Percentiles rank a stretch among this genome's conserved stretches.
Conservation (phyloP, 495 filamentous ascomycete genomes). For the Jackrogersella minutella region DNA sequence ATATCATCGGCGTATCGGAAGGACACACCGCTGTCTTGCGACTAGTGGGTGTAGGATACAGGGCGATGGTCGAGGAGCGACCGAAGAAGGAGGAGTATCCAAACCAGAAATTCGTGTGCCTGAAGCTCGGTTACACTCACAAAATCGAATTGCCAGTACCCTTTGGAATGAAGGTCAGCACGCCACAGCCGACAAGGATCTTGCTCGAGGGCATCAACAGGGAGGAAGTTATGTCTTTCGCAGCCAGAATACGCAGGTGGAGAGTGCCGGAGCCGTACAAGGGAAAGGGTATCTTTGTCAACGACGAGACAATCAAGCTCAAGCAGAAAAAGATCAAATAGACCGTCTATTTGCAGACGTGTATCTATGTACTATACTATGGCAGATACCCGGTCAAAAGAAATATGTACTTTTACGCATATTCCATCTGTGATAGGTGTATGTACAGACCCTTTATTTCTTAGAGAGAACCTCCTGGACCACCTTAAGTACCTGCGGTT, state of each 20-base stretch:
- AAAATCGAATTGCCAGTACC: constrained; percentile 89
- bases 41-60: constrained; percentile 95
- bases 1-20: constrained; percentile 93
- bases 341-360: constrained; percentile 41
- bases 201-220: constrained; percentile 87
- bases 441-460: constrained; percentile 36
- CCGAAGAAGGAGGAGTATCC: constrained; percentile 74
- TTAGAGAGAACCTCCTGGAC: constrained; percentile 77
- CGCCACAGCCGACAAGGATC: constrained; percentile 92
- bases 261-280: constrained; percentile 96
- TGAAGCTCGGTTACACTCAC: constrained; percentile 97
- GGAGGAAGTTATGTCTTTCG: constrained; percentile 86
- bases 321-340: constrained; percentile 99
- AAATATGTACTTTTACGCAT: constrained; percentile 44
- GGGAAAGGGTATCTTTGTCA: constrained; percentile 98
- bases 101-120: constrained; percentile 84
- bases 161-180: constrained; percentile 81
- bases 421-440: constrained; percentile 25
- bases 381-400: constrained; percentile 40
- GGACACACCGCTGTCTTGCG: constrained; percentile 92
- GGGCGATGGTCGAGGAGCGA: constrained; percentile 84
- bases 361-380: constrained; percentile 44
- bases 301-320: constrained; percentile 95
- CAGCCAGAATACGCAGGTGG: constrained; percentile 87
- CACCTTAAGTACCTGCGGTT: constrained; percentile 77